Conservation (phyloP, 2,329 filamentous ascomycete genomes). For the Sporothrix inflata region DNA sequence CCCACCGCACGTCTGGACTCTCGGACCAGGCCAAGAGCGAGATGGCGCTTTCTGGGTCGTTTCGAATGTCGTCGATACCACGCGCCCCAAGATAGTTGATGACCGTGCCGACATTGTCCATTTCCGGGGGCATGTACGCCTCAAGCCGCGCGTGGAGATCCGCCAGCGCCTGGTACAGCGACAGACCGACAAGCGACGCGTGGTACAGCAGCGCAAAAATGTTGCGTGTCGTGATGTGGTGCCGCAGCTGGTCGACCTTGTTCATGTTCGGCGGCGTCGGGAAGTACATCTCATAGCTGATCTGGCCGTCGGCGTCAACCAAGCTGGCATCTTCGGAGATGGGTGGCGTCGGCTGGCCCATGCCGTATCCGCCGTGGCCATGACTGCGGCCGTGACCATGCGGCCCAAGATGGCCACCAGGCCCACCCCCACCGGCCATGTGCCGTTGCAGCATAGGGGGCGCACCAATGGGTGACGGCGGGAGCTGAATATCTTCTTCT, state of each 20-base stretch:
- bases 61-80: constrained; percentile 66
- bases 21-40: constrained; percentile 69
- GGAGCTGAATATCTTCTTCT: constrained; percentile 51
- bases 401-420: constrained; percentile 35
- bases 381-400: constrained; percentile 33
- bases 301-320: constrained; percentile 55
- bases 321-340: constrained; percentile 50
- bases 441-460: constrained; percentile 47
- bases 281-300: constrained; percentile 67
- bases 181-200: constrained; percentile 66
- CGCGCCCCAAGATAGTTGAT: constrained; percentile 63
- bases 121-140: constrained; percentile 58
- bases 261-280: constrained; percentile 56
- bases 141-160: constrained; percentile 66
- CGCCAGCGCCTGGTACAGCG: constrained; percentile 63
- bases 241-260: constrained; percentile 54
- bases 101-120: constrained; percentile 62
- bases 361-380: constrained; percentile 32
- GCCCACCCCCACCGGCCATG: constrained; percentile 23
- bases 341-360: constrained; percentile 49
- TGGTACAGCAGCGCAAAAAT: constrained; percentile 68
- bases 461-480: constrained; percentile 49
- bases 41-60: constrained; percentile 62
- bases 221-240: constrained; percentile 70
- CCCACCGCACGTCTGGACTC: constrained; percentile 62